phyloP scores from a whole-genome alignment of 495 filamentous ascomycete genomes.

The Daldinia concentrica region DNA sequence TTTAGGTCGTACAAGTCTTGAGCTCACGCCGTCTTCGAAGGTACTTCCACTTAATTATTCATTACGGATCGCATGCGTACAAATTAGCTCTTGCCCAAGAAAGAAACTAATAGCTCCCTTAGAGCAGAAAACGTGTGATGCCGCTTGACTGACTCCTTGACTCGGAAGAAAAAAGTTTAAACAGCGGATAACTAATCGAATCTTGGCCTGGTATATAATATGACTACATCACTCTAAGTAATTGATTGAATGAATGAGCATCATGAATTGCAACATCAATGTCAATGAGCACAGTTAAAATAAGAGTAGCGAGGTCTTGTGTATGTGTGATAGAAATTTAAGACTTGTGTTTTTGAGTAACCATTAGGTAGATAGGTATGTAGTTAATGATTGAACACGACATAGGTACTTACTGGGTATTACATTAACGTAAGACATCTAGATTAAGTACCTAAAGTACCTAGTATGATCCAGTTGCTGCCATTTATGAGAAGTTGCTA shows the following conservation, averaged over 20 bases:
- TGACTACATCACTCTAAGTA: background rate
- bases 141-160: constrained; percentile 30
- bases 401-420: too few relatives aligned
- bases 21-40: constrained; percentile 15
- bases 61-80: constrained; percentile 29
- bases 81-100: constrained; percentile 4
- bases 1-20: background rate
- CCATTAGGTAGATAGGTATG: too few relatives aligned
- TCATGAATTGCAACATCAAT: background rate
- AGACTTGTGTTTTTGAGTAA: background rate
- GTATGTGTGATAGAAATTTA: background rate
- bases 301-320: too few relatives aligned
- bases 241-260: background rate
- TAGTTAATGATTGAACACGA: too few relatives aligned
- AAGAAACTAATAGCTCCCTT: background rate
- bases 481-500: too few relatives aligned
- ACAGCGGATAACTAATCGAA: background rate
- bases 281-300: too few relatives aligned
- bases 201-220: background rate
- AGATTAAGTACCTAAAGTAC: too few relatives aligned
- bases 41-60: constrained; percentile 1
- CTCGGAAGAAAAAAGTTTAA: constrained; percentile 22
- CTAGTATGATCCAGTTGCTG: too few relatives aligned
- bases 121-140: background rate
- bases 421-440: too few relatives aligned